A percentile compares a stretch with the other conserved stretches of the same genome.
These are phyloP conservation scores for Tylopilus cervinicoccineus DNA, from an alignment of 768 basidiomycete species.

Conservation along the genomic window DNA sequence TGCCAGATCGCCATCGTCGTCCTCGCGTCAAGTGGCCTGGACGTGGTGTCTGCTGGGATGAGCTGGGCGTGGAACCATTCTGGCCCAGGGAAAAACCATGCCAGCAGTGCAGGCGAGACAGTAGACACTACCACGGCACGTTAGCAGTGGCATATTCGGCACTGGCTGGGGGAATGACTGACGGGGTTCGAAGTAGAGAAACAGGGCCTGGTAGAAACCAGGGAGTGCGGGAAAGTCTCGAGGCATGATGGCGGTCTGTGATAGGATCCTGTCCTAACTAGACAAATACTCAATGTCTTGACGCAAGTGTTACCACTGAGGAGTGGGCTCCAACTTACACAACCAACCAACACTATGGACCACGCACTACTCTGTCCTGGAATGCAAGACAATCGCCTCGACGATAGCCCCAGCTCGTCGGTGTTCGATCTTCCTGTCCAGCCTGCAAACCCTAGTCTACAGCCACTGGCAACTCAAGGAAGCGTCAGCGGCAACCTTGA, in stretches of 20 bases:
- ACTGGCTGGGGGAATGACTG: conserved; percentile 9
- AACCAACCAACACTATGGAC: conserved; percentile 10
- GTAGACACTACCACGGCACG: conserved; percentile 41
- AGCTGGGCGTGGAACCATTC: conserved; percentile 66
- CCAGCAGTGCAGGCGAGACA: conserved; percentile 41
- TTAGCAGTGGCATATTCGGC: conserved; percentile 11
- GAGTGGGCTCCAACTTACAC: too few relatives aligned
- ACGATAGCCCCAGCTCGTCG: conserved; percentile 62
- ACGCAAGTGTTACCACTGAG: too few relatives aligned
- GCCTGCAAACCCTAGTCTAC: conserved; percentile 13
- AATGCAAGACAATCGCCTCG: conserved; percentile 7
- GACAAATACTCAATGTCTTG: too few relatives aligned
- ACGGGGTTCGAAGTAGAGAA: conserved; percentile 67
- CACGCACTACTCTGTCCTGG: conserved; percentile 7
- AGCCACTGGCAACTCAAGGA: conserved; percentile 17
- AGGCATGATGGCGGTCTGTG: conserved; percentile 12
- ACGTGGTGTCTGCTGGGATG: conserved; percentile 41
- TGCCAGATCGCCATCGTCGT: conserved; percentile 65
- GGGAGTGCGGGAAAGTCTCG: conserved; percentile 51
- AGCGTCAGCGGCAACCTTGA: neutral
- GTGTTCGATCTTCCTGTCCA: conserved; percentile 71
- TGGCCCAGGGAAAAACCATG: conserved; percentile 57
- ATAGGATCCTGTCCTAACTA: neutral
- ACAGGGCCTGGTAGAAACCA: conserved; percentile 58
- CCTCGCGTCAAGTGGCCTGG: conserved; percentile 40